Evolutionary conservation across 768 basidiomycete species (phyloP), one percentile per base, ranked within the genome.

Genomic region (Hebeloma cylindrosporum): DNA sequence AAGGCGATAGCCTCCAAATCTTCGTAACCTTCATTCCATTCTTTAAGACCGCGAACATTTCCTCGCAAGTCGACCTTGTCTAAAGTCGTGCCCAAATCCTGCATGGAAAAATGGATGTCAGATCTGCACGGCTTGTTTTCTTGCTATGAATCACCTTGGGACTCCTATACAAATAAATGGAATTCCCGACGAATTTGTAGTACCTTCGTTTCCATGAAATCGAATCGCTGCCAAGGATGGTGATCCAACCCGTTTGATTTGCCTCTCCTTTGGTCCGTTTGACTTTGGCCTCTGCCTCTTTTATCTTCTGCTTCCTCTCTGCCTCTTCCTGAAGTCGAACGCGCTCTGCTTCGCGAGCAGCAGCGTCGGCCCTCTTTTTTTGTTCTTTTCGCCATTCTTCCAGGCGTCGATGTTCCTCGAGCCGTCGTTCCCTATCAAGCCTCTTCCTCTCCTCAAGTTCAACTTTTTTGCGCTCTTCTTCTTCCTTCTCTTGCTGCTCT

Each of bases 21-120:
- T 45, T 85, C 83, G 45, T 78, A 83, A 4, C 83, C 83, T 43
- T 85, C 79, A 43, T 77, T 69, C 77, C 81, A 83, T 53, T 85
- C 84, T 45, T 71, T 70, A 40, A 84, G 50, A 7, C 63, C 74
- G 33, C 60, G 63, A 11, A 82, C 56, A 7, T 68, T 63, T 7
- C 74, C 75, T 4, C 71, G 67, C 30, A 85, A 60, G 27, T 73
- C 60, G n/a, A 81, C 40, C 32, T 72, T 59, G 26, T 77, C 75
- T 43, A 75, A 41, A 7, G 63, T 53, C 26, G 62, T 63, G 21
- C 60, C 55, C 25, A 60, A 53, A 41, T 78, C 74, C 77, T 78
- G n/a, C n/a, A n/a, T n/a, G n/a, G n/a, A n/a, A n/a, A n/a, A n/a
- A n/a, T n/a, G n/a, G n/a, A n/a, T n/a, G n/a, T n/a, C n/a, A n/a